phyloP scores from a whole-genome alignment of 108 stramenopile species.

The Cyclotella choctawhatcheeana region DNA sequence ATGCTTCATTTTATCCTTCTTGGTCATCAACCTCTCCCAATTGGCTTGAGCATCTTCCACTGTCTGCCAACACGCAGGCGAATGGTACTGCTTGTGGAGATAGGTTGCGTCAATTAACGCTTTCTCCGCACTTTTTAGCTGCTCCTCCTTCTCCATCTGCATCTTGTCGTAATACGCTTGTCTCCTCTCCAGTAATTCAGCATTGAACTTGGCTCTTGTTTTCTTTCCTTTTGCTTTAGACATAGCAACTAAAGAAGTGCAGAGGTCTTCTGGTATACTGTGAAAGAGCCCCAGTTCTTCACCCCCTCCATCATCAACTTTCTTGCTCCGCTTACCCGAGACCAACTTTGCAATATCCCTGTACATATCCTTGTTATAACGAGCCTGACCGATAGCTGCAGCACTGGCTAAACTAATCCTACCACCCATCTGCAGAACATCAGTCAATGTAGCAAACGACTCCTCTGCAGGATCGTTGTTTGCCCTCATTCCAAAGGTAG shows the following conservation, averaged over 20 bases:
- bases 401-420: constrained; percentile 8
- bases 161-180: background rate
- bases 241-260: too few species aligned
- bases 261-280: too few species aligned
- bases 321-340: background rate
- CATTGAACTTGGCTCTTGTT: background rate
- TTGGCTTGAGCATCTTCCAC: background rate
- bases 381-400: constrained; percentile 14
- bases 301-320: too few species aligned
- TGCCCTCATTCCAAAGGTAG: background rate
- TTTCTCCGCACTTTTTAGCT: background rate
- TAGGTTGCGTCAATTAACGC: background rate
- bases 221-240: too few species aligned
- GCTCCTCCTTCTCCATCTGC: background rate
- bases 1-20: background rate
- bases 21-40: background rate
- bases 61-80: constrained; percentile 1
- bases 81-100: constrained; percentile 8
- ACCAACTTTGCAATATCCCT: too few species aligned
- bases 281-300: too few species aligned
- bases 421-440: background rate
- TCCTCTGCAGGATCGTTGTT: background rate
- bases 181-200: background rate
- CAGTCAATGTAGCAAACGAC: constrained; percentile 9
- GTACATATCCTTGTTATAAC: constrained; percentile 8